Evolutionary conservation across 2,329 filamentous ascomycete species (phyloP).

Genomic region (Neopestalotiopsis clavispora): DNA sequence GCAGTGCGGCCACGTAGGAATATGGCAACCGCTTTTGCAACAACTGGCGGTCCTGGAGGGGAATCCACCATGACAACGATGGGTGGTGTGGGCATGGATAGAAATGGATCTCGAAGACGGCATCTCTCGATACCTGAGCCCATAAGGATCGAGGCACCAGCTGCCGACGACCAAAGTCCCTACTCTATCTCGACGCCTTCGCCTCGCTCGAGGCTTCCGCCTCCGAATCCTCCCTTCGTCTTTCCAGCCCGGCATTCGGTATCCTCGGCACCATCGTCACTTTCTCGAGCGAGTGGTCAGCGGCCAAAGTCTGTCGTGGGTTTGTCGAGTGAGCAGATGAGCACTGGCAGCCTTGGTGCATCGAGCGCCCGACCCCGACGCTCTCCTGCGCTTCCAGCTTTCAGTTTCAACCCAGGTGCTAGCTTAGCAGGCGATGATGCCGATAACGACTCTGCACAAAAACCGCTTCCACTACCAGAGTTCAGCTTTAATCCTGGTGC

Average conservation of each 20-base stretch:
- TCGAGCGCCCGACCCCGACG: slow-evolving; percentile 21
- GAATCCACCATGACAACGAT: slow-evolving; percentile 24
- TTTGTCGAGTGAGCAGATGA: slow-evolving; percentile 23
- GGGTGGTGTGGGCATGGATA: slow-evolving; percentile 21
- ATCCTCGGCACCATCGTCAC: slow-evolving; percentile 51
- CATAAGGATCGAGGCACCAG: slow-evolving; percentile 30
- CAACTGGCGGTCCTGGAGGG: slow-evolving; percentile 39
- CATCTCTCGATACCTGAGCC: slow-evolving; percentile 33
- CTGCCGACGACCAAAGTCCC: slow-evolving; percentile 26
- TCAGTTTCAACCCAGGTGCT: slow-evolving; percentile 40
- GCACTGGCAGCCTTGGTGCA: slow-evolving; percentile 9
- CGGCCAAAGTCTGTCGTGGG: slow-evolving; percentile 61
- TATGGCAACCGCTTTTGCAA: slow-evolving; percentile 40
- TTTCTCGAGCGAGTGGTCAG: slow-evolving; percentile 53
- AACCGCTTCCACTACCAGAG: slow-evolving; percentile 52
- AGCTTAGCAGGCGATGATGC: slow-evolving; percentile 34
- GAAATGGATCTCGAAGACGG: slow-evolving; percentile 28
- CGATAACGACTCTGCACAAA: slow-evolving; percentile 31
- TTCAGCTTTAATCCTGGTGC: slow-evolving; percentile 62
- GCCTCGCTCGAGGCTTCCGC: slow-evolving; percentile 43
- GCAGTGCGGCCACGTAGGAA: slow-evolving; percentile 38
- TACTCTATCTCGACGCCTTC: slow-evolving; percentile 38
- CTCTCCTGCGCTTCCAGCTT: slow-evolving; percentile 36
- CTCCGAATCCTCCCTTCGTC: slow-evolving; percentile 68
- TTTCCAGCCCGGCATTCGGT: slow-evolving; percentile 60